Evolutionary conservation across 306 rosid species (phyloP), one percentile per base, ranked within the genome.

Genomic region (Malus fusca): DNA sequence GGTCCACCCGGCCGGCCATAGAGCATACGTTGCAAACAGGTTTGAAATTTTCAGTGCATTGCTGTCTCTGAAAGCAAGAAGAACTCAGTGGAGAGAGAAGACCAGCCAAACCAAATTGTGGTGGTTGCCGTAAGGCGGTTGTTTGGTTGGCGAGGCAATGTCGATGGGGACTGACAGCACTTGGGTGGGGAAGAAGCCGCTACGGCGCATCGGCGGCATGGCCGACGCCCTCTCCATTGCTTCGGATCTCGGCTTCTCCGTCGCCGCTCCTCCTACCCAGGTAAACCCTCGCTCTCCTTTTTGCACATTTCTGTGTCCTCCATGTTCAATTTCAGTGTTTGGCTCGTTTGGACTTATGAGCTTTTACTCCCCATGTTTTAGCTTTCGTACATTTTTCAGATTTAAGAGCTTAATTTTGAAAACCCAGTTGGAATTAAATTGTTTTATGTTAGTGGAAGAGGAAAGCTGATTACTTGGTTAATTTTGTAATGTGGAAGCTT

Each of bases 121-220:
- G 43, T 19, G 37, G 69, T 65, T 35, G 51, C 15, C 26, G 46
- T 4, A 28, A 62, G 31, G 58, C 8, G 12, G 82, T 4, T 40
- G 64, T 65, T 63, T 35, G 43, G 72, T 13, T 58, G 55, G 67
- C 18, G 17, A 4, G 53, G 22, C 14, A 81, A 88, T 87, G 89
- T 90, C 90, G 68, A 88, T 88, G 95, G 90, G 83, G 55, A 86
- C 74, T 23, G 96, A 92, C 69, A 82, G 86, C 2, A 82, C 87
- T 66, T 90, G 95, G 97, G 97, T 92, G 17, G 96, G 98, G 66
- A 90, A 87, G 88, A 94, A 91, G 82, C 96, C 97, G 43, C 76
- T 88, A 69, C 91, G 93, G 72, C 95, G 95, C 68, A 85, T 88
- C 35, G 96, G 97, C 61, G 97, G 97, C 64, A 94, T 94, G 98